These are phyloP conservation scores for Buxus sempervirens DNA, from an alignment of 164 flowering plant species.

Conservation along the genomic window DNA sequence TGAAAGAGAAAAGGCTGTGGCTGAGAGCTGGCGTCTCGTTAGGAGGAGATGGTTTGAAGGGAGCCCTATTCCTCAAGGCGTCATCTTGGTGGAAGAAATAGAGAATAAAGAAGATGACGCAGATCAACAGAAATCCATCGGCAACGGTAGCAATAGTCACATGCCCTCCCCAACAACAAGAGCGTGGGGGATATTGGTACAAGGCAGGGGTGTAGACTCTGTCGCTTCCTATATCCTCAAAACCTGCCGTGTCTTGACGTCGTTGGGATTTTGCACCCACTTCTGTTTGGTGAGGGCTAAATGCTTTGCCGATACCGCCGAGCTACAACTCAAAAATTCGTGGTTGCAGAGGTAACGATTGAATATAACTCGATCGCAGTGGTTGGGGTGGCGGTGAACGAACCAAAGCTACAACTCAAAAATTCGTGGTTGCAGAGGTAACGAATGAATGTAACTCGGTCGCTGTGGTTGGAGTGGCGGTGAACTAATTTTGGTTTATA, in stretches of 20 bases:
- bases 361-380: no score
- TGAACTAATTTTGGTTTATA: no score
- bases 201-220: slow-evolving; percentile 30
- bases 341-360: slow-evolving; percentile 34
- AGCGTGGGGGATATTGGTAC: slow-evolving; percentile 35
- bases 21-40: slow-evolving; percentile 22
- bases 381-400: no score
- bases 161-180: slow-evolving; percentile 4
- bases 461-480: no score
- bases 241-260: slow-evolving; percentile 28
- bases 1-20: slow-evolving; percentile 22
- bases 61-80: slow-evolving; percentile 25
- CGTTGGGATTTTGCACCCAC: slow-evolving; percentile 35
- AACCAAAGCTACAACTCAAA: no score
- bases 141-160: neutral
- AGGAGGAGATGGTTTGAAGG: slow-evolving; percentile 25
- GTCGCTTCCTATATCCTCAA: slow-evolving; percentile 34
- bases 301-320: slow-evolving; percentile 26
- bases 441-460: no score
- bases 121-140: neutral
- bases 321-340: slow-evolving; percentile 24
- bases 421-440: slow-evolving; percentile 28
- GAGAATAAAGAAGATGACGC: slow-evolving; percentile 1
- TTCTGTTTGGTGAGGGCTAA: slow-evolving; percentile 34
- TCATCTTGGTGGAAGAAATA: slow-evolving; percentile 34